These are phyloP conservation scores for Pachyrhizus erosus DNA, from an alignment of 306 rosid species.

Conservation along the genomic window DNA sequence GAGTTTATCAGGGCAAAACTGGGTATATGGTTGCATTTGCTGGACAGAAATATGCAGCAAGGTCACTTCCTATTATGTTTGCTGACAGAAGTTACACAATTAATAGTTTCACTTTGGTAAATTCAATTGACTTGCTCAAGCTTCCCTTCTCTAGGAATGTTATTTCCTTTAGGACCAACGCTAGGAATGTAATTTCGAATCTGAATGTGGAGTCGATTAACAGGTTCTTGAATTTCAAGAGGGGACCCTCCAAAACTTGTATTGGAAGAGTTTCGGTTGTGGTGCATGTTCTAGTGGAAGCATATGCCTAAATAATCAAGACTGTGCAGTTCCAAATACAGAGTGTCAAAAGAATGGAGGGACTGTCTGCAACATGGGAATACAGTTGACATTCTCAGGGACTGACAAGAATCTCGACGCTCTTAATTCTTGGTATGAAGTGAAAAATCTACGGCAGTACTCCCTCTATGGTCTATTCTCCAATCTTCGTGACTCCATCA, in stretches of 20 bases:
- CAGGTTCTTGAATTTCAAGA: conserved; percentile 82
- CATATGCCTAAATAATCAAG: conserved; percentile 66
- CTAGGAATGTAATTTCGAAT: conserved; percentile 5
- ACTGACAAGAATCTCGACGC: conserved; percentile 79
- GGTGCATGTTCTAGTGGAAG: conserved; percentile 59
- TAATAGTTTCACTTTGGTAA: conserved; percentile 89
- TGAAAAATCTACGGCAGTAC: conserved; percentile 61
- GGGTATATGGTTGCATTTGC: conserved; percentile 94
- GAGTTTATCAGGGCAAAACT: conserved; percentile 43
- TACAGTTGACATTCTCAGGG: conserved; percentile 86
- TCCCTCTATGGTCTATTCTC: conserved; percentile 71
- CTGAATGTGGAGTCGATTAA: conserved; percentile 23
- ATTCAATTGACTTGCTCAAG: neutral
- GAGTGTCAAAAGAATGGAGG: conserved; percentile 66
- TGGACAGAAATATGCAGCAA: conserved; percentile 92
- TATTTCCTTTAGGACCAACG: neutral
- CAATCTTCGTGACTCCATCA: conserved; percentile 55
- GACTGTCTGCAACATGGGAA: conserved; percentile 63
- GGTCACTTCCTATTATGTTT: conserved; percentile 75
- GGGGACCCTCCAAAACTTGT: conserved; percentile 80
- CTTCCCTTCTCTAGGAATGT: neutral
- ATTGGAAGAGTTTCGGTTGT: conserved; percentile 87
- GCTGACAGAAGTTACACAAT: conserved; percentile 63
- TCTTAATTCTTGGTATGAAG: conserved; percentile 91
- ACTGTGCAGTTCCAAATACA: conserved; percentile 73